phyloP scores from a whole-genome alignment of 78 protist genomes.

The Dictyostelium firmibasis region DNA sequence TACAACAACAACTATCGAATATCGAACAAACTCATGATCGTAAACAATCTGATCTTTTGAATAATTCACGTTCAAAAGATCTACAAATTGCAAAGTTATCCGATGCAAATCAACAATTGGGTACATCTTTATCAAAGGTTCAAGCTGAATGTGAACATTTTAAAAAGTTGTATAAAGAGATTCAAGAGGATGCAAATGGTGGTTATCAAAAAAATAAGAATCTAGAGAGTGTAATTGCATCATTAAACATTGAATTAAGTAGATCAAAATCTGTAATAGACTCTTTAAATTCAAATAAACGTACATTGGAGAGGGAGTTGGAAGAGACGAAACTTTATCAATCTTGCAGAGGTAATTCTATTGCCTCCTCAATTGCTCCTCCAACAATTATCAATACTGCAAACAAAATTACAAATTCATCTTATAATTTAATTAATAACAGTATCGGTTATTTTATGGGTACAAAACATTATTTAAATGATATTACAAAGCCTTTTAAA shows the following conservation, averaged over 20 bases:
- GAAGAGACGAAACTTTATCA: constrained; percentile 17
- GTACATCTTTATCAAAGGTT: not conserved
- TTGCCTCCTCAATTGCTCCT: not conserved
- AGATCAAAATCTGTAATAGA: not conserved
- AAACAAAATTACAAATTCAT: not conserved
- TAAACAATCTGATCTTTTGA: not conserved
- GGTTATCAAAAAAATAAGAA: constrained; percentile 5
- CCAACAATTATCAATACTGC: not conserved
- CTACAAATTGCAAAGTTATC: not conserved
- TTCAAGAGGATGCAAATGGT: not conserved
- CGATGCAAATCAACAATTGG: not conserved
- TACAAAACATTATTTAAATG: not conserved
- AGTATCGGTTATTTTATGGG: not conserved
- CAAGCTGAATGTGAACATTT: not conserved
- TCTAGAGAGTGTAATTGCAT: constrained; percentile 24
- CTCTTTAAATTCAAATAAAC: not conserved
- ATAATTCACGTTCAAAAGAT: not conserved
- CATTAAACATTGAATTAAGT: constrained; percentile 10
- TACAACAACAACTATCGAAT: not conserved
- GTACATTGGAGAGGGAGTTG: constrained; percentile 11
- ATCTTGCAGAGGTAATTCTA: not conserved
- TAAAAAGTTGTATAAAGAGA: not conserved
- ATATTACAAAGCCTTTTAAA: constrained; percentile 28
- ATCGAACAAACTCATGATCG: not conserved
- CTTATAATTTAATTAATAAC: not conserved